These are phyloP conservation scores for Gryganskiella cystojenkinii DNA, from an alignment of 192 early-diverging fungal species.

Conservation along the genomic window DNA sequence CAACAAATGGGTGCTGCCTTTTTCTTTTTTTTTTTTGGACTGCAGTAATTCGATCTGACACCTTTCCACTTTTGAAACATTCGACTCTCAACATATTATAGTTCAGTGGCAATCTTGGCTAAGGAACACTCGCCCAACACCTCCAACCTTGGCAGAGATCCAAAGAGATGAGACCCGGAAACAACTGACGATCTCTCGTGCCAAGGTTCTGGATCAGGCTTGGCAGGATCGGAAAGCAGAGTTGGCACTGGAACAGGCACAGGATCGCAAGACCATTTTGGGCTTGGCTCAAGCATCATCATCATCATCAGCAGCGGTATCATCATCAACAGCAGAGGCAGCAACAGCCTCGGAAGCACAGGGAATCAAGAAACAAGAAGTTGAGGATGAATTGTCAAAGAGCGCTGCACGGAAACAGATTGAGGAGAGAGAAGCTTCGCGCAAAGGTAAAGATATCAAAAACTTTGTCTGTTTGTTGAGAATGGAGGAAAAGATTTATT, in stretches of 20 bases:
- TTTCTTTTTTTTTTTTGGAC: not conserved
- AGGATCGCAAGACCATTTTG: conserved; percentile 21
- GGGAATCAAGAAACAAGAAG: not conserved
- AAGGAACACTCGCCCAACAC: conserved; percentile 35
- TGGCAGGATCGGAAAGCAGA: conserved; percentile 51
- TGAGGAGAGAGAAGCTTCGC: conserved; percentile 44
- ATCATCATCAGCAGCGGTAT: not conserved
- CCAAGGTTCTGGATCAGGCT: conserved; percentile 43
- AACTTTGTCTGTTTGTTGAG: too few relatives aligned
- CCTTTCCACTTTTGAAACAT: too few relatives aligned
- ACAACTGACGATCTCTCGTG: conserved; percentile 34
- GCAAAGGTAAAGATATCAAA: conserved; percentile 34
- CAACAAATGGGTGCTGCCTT: too few relatives aligned
- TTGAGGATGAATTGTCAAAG: conserved; percentile 18
- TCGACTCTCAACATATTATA: not conserved
- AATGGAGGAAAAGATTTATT: not conserved
- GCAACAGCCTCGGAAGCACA: not conserved
- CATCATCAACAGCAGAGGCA: not conserved
- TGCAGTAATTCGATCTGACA: not conserved
- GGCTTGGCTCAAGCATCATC: conserved; percentile 15
- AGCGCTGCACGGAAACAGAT: conserved; percentile 45
- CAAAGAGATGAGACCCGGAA: conserved; percentile 43
- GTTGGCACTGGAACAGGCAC: conserved; percentile 39
- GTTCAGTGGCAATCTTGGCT: conserved; percentile 53
- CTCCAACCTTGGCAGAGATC: conserved; percentile 41